Evolutionary conservation across 192 early-diverging fungal genomes (phyloP), one percentile per base, ranked within the genome.

Genomic region (Obelidium mucronatum): DNA sequence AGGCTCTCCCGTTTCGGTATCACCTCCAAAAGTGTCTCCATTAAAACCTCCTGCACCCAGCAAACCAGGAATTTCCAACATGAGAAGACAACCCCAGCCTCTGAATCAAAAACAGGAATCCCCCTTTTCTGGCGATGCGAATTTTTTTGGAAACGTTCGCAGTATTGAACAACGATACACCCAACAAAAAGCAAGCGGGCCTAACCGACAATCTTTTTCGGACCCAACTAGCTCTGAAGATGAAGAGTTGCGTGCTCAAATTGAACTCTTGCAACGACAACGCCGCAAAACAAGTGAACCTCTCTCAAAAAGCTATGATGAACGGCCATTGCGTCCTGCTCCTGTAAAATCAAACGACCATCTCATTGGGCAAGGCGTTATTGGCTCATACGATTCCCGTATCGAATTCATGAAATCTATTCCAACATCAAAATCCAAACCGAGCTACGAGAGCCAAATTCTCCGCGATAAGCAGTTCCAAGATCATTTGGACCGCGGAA

Each of bases 381-480:
- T 64, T 39, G 62, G 62, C 31, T 19, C 62, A 8, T 58, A 24
- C 44, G 44, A 48, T 19, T 48, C 44, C 8, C 8, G 19, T 15
- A 48, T 48, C 44, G 11, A 48, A 11, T 11, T 24, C 56, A 11
- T 30, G 6, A 11, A 6, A 0, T 11, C 8, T 24, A 31, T 22
- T 11, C 56, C 56, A 11, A 59, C 56, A 11, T 59, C 56, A 11
- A 30, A 31, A 30, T 15, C 48, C n/a, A 59, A 59, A 59, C n/a
- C 42, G 26, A 48, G 40, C 42, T 68, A 68, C 42, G 40, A 68
- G 5, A n/a, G 13, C 40, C 40, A 51, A 17, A 68, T 68, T 48
- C 33, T 68, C 0, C 37, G 15, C 40, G 66, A 68, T 19, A 68
- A 68, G 40, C 66, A 68, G 19, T 51, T 51, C 33, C 66, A 51